Evolutionary conservation across 1,139 yeast genomes (phyloP).

Genomic region (Protomyces macrosporus): DNA sequence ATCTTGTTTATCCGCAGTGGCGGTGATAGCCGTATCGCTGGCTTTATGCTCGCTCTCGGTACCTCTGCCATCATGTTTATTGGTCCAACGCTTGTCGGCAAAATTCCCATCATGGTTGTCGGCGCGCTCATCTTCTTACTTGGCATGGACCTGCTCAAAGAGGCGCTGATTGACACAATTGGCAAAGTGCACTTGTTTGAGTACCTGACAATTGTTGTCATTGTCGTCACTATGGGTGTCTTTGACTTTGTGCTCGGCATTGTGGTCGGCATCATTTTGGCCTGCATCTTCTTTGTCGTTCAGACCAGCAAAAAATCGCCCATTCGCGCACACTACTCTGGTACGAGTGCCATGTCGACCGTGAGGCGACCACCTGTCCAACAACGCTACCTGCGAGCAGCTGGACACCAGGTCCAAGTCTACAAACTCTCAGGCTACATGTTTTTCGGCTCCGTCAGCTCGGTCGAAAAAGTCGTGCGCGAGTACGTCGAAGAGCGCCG

Average conservation of each 20-base stretch:
- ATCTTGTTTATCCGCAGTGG: conserved; percentile 89
- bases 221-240: conserved; percentile 89
- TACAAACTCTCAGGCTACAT: conserved; percentile 80
- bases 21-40: conserved; percentile 83
- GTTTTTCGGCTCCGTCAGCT: conserved; percentile 92
- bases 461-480: conserved; percentile 72
- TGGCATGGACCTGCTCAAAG: conserved; percentile 84
- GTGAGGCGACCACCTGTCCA: conserved; percentile 89
- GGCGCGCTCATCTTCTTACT: conserved; percentile 83
- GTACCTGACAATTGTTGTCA: conserved; percentile 73
- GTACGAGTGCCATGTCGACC: conserved; percentile 83
- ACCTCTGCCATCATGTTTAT: conserved; percentile 74
- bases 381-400: conserved; percentile 73
- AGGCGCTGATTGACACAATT: conserved; percentile 77
- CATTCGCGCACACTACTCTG: conserved; percentile 75
- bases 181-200: conserved; percentile 72
- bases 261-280: conserved; percentile 79
- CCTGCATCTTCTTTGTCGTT: conserved; percentile 85
- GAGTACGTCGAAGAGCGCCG: conserved; percentile 48
- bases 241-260: conserved; percentile 94
- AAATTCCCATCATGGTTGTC: conserved; percentile 90
- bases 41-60: conserved; percentile 74
- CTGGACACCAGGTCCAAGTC: conserved; percentile 86
- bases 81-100: conserved; percentile 91
- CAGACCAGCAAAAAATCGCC: conserved; percentile 85